Base-by-base conservation (phyloP, 345 rosid species). In the Eucalyptus polybractea region DNA sequence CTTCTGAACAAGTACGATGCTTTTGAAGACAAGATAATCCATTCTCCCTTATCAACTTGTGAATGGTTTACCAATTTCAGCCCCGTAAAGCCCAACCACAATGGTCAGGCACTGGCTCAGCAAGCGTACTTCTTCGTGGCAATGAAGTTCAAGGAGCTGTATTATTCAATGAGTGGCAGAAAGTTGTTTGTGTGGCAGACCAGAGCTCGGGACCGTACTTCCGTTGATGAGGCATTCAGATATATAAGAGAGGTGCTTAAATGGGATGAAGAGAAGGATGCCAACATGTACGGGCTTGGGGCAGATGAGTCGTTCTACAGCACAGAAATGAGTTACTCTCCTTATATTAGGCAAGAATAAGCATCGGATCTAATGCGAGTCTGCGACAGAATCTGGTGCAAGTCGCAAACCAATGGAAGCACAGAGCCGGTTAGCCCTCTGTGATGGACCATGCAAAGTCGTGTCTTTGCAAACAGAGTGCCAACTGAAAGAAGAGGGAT, bases 221-320 rank as follows among this genome's bases (percentile, higher is more conserved):
- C 93, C 5, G 90, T 95, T 2, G 93, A 95, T 2, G 95, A 92
- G 65, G 95, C 96, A 51, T 93, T 95, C 90, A 95, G 91, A 91
- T 94, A 93, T 40, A 58, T 90, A 72, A 93, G 93, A 89, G 97
- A 94, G 91, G 94, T 95, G 24, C 94, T 95, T 25, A 94, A 88
- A 88, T 94, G 97, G 97, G 95, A 95, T 11, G 97, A 95, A 13
- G 95, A 95, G 87, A 94, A 92, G 90, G 91, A 92, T 33, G 92
- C 91, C 5, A 90, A 90, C 67, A 42, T 91, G 50, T 93, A 93
- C 33, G 94, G 90, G 65, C 80, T 88, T 21, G 50, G 13, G 42
- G 90, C 72, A 86, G 96, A 95, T 6, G 95, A 95, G 40, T 94
- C 96, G 9, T 90, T 93, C 91, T 93, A 92, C 83, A 93, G 95